phyloP scores from a whole-genome alignment of 306 rosid species.

The Lotus japonicus region DNA sequence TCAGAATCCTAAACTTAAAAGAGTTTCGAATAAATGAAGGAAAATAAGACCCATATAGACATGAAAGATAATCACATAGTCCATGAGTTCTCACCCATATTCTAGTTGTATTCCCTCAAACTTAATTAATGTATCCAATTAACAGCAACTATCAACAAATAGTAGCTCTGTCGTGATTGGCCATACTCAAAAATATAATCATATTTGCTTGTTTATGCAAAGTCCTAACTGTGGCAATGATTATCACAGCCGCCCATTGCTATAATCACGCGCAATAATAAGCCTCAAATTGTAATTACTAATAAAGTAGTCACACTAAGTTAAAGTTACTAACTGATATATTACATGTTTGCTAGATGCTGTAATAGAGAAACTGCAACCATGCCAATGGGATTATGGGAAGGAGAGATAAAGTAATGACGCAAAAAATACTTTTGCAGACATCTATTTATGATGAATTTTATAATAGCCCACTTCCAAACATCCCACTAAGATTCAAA shows the following conservation, averaged over 20 bases:
- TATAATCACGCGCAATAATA: not conserved
- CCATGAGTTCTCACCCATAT: not conserved
- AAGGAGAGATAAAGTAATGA: not conserved
- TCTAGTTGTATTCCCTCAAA: not conserved
- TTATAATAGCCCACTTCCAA: not conserved
- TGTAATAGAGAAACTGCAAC: not conserved
- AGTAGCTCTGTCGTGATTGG: not conserved
- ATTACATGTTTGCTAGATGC: not conserved
- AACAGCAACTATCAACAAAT: not conserved
- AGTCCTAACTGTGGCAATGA: not conserved
- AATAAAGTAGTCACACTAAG: not conserved
- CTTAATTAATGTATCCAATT: not conserved
- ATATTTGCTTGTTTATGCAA: not conserved
- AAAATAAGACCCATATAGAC: not conserved
- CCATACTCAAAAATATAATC: not conserved
- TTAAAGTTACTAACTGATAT: not conserved
- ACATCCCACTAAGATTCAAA: no score
- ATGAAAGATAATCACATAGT: not conserved
- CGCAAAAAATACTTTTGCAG: not conserved
- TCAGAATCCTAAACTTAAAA: slow-evolving; percentile 15
- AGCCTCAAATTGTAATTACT: not conserved
- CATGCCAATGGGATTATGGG: not conserved
- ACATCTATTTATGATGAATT: not conserved
- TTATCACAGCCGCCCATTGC: not conserved
- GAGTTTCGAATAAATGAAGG: not conserved